phyloP scores from a whole-genome alignment of 75 land plant species.

The Pseudotsuga menziesii region DNA sequence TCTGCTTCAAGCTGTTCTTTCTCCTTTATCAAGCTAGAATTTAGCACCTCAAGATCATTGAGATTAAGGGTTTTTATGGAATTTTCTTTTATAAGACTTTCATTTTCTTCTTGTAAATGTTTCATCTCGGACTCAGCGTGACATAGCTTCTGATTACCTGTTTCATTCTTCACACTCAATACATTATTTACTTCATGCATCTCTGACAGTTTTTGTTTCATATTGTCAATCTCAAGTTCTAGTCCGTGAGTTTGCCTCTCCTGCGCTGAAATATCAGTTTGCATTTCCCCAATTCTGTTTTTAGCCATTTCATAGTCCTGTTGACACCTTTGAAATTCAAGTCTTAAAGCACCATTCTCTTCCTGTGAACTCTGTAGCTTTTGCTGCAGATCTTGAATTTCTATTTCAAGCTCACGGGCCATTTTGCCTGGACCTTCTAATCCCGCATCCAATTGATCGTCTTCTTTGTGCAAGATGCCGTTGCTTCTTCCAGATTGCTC shows the following conservation, averaged over 20 bases:
- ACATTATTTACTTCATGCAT: background rate
- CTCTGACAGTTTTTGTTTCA: background rate
- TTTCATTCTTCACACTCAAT: constrained; percentile 7
- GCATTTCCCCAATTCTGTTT: background rate
- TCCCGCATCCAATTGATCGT: background rate
- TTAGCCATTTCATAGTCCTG: constrained; percentile 6
- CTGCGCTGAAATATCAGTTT: background rate
- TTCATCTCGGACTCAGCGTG: background rate
- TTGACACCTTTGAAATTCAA: background rate
- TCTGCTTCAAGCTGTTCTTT: constrained; percentile 8
- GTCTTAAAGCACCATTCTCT: background rate
- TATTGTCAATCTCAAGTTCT: background rate
- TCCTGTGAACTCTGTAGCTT: background rate
- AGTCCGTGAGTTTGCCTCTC: background rate
- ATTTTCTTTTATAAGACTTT: background rate
- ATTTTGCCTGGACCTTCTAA: background rate
- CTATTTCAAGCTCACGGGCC: background rate
- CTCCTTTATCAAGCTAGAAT: constrained; percentile 4
- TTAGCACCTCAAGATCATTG: background rate
- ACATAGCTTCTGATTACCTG: background rate
- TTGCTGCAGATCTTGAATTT: constrained; percentile 3
- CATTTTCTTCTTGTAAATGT: background rate
- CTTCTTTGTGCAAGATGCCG: constrained; percentile 1
- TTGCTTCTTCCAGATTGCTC: background rate
- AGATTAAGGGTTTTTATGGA: constrained; percentile 13